Base-by-base conservation (phyloP, 306 rosid genomes). In the Pueraria montana region DNA sequence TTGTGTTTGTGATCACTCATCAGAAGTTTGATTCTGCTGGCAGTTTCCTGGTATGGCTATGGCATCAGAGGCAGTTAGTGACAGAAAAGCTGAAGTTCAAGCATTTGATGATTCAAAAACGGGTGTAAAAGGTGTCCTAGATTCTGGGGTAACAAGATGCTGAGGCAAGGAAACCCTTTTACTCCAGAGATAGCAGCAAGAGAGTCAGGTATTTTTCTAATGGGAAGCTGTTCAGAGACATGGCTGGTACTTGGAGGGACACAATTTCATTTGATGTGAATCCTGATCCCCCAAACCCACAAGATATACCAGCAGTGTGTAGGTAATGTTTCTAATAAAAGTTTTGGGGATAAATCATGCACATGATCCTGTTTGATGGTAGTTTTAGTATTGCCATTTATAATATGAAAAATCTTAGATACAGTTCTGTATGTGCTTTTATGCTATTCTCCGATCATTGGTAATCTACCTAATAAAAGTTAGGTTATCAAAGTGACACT, bases 81-180 rank as follows among this genome's bases (percentile, higher is more conserved):
- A 86, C 16, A 79, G 88, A 18, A 14, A 36, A 45, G 65, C 85
- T 17, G 87, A 84, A 30, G 53, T 86, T 0, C 23, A 75, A 71
- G 88, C 89, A 8, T 86, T 86, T 52, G 89, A 87, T 4, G 63
- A 71, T 1, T 18, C 78, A 61, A 80, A 88, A 70, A 40, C 80
- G 11, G 96, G 91, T 20, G 96, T 90, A 3, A 89, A 88, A 77
- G 93, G 95, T 12, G 82, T 89, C 21, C 70, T 81, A 14, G 96
- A 89, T 85, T 77, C 92, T 42, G 91, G 92, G 11, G 53, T 91
- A 4, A 79, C 91, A 85, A 23, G 88, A 85, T 0, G 52, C 66
- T 6, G 88, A 53, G 62, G 81, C 24, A 21, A 86, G 70, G 80
- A 85, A 80, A 23, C 50, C 16, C 1, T 62, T 73, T 0, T 90